A percentile compares a stretch with the other conserved stretches of the same genome.
Evolutionary conservation across 2,329 filamentous ascomycete genomes (phyloP).

Genomic region (Scedosporium apiospermum): DNA sequence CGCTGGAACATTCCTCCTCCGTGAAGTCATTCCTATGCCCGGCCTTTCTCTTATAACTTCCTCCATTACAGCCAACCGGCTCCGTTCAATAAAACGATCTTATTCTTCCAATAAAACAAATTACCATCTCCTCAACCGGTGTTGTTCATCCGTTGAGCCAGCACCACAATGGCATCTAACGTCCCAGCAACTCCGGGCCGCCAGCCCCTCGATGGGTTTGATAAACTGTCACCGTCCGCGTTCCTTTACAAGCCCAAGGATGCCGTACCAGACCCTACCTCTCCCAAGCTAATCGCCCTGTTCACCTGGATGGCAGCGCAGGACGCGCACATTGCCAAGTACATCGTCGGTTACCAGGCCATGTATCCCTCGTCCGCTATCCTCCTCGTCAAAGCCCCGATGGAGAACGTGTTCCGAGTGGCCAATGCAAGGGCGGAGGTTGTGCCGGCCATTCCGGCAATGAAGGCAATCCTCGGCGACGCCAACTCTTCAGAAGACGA

Average conservation of each 20-base stretch:
- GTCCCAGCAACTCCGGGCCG: neutral
- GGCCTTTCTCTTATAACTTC: too few species aligned
- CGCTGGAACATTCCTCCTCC: neutral
- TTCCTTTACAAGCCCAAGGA: slow-evolving; percentile 23
- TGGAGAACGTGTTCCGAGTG: slow-evolving; percentile 17
- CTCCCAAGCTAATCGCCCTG: slow-evolving; percentile 37
- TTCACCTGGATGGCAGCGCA: slow-evolving; percentile 41
- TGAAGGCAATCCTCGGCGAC: slow-evolving; percentile 22
- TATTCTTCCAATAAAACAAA: too few species aligned
- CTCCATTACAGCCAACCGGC: neutral
- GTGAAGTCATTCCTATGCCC: too few species aligned
- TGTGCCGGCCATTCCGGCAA: slow-evolving; percentile 27
- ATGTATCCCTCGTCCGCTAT: slow-evolving; percentile 35
- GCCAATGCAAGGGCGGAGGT: slow-evolving; percentile 22
- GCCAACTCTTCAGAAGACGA: slow-evolving; percentile 8
- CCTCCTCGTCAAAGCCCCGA: slow-evolving; percentile 34
- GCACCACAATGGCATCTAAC: neutral
- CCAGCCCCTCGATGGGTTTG: slow-evolving; percentile 24
- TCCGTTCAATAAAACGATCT: neutral
- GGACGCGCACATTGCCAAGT: slow-evolving; percentile 42
- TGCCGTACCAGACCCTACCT: slow-evolving; percentile 5
- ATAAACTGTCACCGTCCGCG: slow-evolving; percentile 25
- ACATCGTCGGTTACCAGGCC: slow-evolving; percentile 33
- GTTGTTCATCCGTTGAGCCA: neutral
- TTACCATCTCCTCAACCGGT: neutral